phyloP scores from a whole-genome alignment of 306 rosid species.

The Astragalus glycyphyllos region DNA sequence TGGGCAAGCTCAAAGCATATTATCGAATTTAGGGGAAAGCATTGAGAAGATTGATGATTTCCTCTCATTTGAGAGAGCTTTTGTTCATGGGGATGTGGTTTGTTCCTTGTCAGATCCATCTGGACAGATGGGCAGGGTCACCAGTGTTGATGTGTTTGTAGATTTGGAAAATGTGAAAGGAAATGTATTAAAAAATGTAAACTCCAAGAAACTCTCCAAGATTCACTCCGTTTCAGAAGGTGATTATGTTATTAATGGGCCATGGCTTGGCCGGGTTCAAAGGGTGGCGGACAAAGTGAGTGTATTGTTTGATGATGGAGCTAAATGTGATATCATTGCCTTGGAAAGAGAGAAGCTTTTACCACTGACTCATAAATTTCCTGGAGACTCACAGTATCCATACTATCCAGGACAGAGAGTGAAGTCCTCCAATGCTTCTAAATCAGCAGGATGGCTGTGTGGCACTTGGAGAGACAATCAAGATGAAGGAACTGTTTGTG shows the following conservation, averaged over 20 bases:
- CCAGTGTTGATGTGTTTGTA: conserved; percentile 63
- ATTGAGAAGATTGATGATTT: conserved; percentile 90
- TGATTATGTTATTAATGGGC: conserved; percentile 75
- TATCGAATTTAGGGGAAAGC: conserved; percentile 85
- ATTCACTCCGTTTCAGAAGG: conserved; percentile 76
- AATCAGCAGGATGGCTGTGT: conserved; percentile 76
- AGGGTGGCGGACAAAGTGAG: conserved; percentile 73
- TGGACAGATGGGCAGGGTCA: conserved; percentile 90
- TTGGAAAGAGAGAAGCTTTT: conserved; percentile 67
- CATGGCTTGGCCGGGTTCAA: conserved; percentile 87
- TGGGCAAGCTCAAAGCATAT: conserved; percentile 83
- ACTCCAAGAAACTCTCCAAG: conserved; percentile 63
- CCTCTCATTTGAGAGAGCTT: conserved; percentile 85
- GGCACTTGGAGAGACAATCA: conserved; percentile 74
- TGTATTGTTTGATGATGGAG: conserved; percentile 81
- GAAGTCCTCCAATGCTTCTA: conserved; percentile 59
- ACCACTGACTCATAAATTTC: conserved; percentile 63
- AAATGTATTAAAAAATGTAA: conserved; percentile 59
- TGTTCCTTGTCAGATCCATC: conserved; percentile 66
- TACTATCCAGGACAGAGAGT: conserved; percentile 97
- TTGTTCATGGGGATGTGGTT: conserved; percentile 84
- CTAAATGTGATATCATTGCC: conserved; percentile 61
- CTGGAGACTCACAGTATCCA: conserved; percentile 82
- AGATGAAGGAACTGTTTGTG: conserved; percentile 78
- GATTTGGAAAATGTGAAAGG: conserved; percentile 81